Base-by-base conservation (phyloP, 768 basidiomycete genomes). In the Strobilomyces dryophilus region DNA sequence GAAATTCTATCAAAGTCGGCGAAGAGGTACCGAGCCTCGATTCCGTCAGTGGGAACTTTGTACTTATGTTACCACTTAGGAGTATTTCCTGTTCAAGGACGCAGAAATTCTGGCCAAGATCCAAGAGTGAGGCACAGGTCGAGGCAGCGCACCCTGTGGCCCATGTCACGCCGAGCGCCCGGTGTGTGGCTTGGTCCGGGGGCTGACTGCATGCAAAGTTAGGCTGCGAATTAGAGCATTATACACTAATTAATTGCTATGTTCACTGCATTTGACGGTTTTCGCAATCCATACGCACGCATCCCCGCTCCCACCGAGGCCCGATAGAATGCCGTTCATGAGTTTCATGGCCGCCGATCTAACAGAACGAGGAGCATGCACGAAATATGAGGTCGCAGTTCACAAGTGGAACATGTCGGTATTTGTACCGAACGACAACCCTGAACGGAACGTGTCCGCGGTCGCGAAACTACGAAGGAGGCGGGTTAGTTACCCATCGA, bases 91-190 rank as follows among this genome's bases (percentile, higher is more conserved):
- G 53, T 98, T 95, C 85, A 89, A 86, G 74, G 95, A 98, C 73
- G 71, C 82, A 24, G 95, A 98, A 66, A 97, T 99, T 68, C 80
- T 98, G 49, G 95, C 95, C 54, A 97, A 95, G 78, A 93, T 98
- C 65, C 81, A 87, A 70, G 95, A 97, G 77, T 97, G 29, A 80
- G 73, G 70, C 26, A 32, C 41, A 8, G 14, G 5, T 44, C 20
- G 5, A 9, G n/a, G 20, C 31, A 24, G 17, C 37, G 35, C n/a
- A 2, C 14, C 40, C 31, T 8, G 24, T 1, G n/a, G 48, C 17
- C 35, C 21, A 12, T 15, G 34, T 24, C n/a, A 21, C 10, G 21
- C 34, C 41, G 48, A 44, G 47, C 31, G 48, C 11, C 3, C 39
- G 36, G 43, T 7, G 53, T 18, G 50, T 56, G 24, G 14, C n/a